phyloP scores from a whole-genome alignment of 345 rosid genomes.

The Sonneratia caseolaris region DNA sequence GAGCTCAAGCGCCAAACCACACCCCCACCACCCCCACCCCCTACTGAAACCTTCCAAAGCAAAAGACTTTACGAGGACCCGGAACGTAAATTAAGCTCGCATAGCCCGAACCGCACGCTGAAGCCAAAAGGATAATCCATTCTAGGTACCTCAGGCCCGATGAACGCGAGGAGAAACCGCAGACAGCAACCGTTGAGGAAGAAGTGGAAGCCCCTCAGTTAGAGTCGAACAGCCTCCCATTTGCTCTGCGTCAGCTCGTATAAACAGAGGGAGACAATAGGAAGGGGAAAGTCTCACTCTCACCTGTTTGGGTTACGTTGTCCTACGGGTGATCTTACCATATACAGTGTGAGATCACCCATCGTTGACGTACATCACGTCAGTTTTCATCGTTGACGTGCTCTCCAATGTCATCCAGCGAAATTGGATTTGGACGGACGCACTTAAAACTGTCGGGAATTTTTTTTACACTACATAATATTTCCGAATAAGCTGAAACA shows the following conservation, averaged over 20 bases:
- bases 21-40: not conserved
- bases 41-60: not conserved
- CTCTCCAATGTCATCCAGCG: too few relatives aligned
- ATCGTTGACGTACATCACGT: not conserved
- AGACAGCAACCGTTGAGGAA: not conserved
- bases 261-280: not conserved
- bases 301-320: not conserved
- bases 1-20: not conserved
- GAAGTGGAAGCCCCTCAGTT: not conserved
- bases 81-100: not conserved
- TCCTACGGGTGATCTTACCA: not conserved
- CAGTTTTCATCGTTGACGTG: too few relatives aligned
- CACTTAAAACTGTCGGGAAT: too few relatives aligned
- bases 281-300: not conserved
- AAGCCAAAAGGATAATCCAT: not conserved
- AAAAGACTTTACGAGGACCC: not conserved
- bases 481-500: too few relatives aligned
- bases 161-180: not conserved
- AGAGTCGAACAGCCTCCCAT: not conserved
- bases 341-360: not conserved
- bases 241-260: not conserved
- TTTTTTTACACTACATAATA: too few relatives aligned
- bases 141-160: not conserved
- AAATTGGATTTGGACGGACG: too few relatives aligned
- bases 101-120: not conserved